Conservation (phyloP, 495 filamentous ascomycete species). For the Penicillium crystallinum region DNA sequence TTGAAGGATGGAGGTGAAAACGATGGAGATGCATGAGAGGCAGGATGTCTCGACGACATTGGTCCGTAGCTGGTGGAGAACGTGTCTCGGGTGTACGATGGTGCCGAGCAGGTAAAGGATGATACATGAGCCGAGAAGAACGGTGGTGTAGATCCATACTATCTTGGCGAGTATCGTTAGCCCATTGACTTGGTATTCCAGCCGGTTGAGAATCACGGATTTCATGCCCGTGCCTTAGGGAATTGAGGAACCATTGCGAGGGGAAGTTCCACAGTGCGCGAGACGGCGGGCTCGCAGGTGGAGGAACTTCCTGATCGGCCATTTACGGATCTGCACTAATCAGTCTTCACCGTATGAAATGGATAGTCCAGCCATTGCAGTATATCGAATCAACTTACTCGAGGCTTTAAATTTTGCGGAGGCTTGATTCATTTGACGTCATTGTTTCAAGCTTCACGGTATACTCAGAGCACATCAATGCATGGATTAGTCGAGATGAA, state of each 20-base stretch:
- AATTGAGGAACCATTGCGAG: conserved; percentile 29
- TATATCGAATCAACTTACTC: too few relatives aligned
- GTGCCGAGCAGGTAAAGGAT: conserved; percentile 25
- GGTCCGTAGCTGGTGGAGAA: conserved; percentile 14
- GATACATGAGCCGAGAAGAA: conserved; percentile 14
- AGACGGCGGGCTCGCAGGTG: conserved; percentile 10
- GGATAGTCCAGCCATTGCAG: too few relatives aligned
- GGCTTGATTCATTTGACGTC: conserved; percentile 4
- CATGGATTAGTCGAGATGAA: neutral
- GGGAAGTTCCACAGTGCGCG: conserved; percentile 27
- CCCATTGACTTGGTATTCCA: conserved; percentile 31
- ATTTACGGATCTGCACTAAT: neutral
- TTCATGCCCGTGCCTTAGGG: conserved; percentile 31
- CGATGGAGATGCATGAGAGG: conserved; percentile 28
- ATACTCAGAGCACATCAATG: neutral
- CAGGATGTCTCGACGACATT: conserved; percentile 28
- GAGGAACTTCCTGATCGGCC: neutral
- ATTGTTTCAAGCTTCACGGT: neutral
- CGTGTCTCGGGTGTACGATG: conserved; percentile 23
- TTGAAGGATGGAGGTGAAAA: conserved; percentile 26
- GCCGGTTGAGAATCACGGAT: conserved; percentile 22
- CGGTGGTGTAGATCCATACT: conserved; percentile 32
- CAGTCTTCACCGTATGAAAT: neutral
- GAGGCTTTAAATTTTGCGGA: neutral
- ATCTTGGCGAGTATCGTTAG: conserved; percentile 24